Percentiles rank a stretch among this genome's conserved stretches.
Evolutionary conservation across 192 early-diverging fungal genomes (phyloP).

Genomic region (Rhizoclosmatium sp.): DNA sequence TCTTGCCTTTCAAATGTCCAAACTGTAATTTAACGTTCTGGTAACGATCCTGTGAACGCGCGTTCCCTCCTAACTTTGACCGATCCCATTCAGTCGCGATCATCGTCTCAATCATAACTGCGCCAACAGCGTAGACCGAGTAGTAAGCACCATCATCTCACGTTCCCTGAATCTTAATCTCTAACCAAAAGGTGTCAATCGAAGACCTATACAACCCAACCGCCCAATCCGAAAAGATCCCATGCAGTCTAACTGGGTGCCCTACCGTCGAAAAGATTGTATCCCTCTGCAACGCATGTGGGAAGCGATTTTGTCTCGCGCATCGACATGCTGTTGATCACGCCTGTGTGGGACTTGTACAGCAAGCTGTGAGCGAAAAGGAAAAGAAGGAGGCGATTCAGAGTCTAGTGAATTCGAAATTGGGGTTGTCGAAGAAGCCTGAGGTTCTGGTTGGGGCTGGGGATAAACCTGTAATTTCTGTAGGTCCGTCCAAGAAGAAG

Average conservation of each 20-base stretch:
- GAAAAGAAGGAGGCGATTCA: conserved; percentile 29
- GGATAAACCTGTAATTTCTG: background rate
- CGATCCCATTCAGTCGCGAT: conserved; percentile 7
- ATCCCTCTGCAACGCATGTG: conserved; percentile 19
- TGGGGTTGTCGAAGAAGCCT: background rate
- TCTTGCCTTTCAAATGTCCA: conserved; percentile 34
- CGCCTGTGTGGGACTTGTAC: background rate
- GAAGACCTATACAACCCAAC: background rate
- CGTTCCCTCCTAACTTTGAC: background rate
- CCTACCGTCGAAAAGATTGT: conserved; percentile 28
- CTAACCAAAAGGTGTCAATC: background rate
- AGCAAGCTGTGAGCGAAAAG: conserved; percentile 12
- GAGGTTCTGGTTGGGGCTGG: background rate
- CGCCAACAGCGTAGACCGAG: conserved; percentile 23
- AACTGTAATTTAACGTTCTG: conserved; percentile 26
- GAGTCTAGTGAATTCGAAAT: conserved; percentile 2
- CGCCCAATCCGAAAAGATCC: conserved; percentile 13
- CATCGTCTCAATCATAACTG: conserved; percentile 36
- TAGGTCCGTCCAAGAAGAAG: conserved; percentile 18
- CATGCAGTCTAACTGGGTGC: conserved; percentile 17
- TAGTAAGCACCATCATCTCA: background rate
- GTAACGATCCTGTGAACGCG: background rate
- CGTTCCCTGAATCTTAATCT: no score
- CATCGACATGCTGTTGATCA: conserved; percentile 35
- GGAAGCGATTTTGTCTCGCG: conserved; percentile 22